A percentile compares a stretch with the other conserved stretches of the same genome.
Evolutionary conservation across 129 eudicot species (phyloP).

Genomic region (Lactuca saligna): DNA sequence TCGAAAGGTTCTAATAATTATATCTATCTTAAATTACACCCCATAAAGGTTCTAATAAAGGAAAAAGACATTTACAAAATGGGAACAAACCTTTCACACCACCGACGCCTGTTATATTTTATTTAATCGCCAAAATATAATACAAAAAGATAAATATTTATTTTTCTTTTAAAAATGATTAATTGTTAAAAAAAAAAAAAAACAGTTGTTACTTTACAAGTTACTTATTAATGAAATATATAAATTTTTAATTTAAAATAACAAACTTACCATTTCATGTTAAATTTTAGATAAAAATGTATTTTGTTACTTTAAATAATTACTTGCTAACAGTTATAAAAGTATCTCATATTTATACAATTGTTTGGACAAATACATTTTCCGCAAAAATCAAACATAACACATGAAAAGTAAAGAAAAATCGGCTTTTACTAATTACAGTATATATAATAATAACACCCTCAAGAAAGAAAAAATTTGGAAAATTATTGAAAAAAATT

Average conservation of each 20-base stretch:
- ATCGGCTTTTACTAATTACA: slow-evolving; percentile 39
- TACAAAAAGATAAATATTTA: not conserved
- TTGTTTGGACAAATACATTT: slow-evolving; percentile 21
- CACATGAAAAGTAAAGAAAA: slow-evolving; percentile 15
- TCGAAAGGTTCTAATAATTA: not conserved
- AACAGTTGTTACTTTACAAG: not conserved
- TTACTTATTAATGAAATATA: too few species aligned
- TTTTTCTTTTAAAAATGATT: not conserved
- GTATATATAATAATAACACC: slow-evolving; percentile 36
- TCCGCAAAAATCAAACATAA: slow-evolving; percentile 32
- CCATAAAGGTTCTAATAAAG: not conserved
- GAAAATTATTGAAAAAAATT: slow-evolving; percentile 23
- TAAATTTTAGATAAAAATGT: not conserved
- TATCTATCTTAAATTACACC: not conserved
- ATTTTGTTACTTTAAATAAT: not conserved
- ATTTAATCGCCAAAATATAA: not conserved
- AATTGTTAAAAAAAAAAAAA: too few species aligned
- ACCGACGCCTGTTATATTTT: slow-evolving; percentile 16
- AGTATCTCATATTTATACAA: not conserved
- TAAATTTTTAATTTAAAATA: too few species aligned
- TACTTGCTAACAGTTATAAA: not conserved
- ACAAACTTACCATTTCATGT: not conserved
- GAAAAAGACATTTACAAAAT: not conserved
- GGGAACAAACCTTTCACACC: slow-evolving; percentile 9
- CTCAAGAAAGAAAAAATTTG: slow-evolving; percentile 19